phyloP scores from a whole-genome alignment of 257 asterid species.

The Scutellaria galericulata region DNA sequence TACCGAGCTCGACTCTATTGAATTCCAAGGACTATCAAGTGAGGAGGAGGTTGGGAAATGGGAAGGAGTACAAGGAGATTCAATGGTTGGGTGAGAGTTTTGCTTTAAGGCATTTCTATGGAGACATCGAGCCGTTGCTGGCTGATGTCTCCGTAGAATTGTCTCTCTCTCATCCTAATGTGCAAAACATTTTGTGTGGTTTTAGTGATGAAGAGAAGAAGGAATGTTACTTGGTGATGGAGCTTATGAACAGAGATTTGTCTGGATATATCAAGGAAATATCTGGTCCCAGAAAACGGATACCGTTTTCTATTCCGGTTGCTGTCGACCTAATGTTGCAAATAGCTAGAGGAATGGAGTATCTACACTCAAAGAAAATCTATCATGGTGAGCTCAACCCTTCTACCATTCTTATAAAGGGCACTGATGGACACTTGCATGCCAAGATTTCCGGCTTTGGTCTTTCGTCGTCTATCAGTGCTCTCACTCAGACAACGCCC shows the following conservation, averaged over 20 bases:
- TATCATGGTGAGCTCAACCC: conserved; percentile 82
- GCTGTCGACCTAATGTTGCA: conserved; percentile 89
- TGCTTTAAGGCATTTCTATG: conserved; percentile 69
- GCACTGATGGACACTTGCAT: conserved; percentile 61
- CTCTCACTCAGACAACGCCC: conserved; percentile 38
- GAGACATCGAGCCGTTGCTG: conserved; percentile 51
- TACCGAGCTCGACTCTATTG: conserved; percentile 56
- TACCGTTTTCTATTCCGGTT: conserved; percentile 72
- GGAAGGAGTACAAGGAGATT: conserved; percentile 76
- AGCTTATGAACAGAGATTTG: conserved; percentile 75
- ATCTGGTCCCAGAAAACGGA: conserved; percentile 64
- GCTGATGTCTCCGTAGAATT: conserved; percentile 54
- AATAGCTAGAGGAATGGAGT: conserved; percentile 95
- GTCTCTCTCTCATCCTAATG: conserved; percentile 76
- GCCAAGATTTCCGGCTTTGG: conserved; percentile 83
- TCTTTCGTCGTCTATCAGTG: conserved; percentile 34
- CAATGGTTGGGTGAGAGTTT: conserved; percentile 94
- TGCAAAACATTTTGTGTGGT: conserved; percentile 66
- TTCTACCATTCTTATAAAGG: conserved; percentile 60
- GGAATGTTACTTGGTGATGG: conserved; percentile 77
- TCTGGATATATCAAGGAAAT: conserved; percentile 67
- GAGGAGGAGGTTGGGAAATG: conserved; percentile 72
- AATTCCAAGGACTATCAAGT: conserved; percentile 75
- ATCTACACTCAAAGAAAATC: conserved; percentile 74
- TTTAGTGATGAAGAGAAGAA: conserved; percentile 74